A percentile compares a stretch with the other conserved stretches of the same genome.
phyloP scores from a whole-genome alignment of 73 alveolate species.

The Paramecium caudatum region DNA sequence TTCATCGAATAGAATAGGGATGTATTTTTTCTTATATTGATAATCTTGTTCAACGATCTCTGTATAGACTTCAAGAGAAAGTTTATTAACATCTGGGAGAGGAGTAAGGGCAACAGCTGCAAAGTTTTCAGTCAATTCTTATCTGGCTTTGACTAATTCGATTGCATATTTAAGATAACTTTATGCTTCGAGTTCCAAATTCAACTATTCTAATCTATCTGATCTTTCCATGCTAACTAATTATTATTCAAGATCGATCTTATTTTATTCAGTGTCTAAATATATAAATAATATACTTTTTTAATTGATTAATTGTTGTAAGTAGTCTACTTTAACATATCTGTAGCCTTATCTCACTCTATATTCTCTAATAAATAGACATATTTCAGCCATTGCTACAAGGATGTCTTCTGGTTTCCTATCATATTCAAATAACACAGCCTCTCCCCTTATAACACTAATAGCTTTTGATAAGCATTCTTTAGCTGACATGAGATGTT shows the following conservation, averaged over 20 bases:
- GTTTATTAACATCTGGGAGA: slow-evolving; percentile 52
- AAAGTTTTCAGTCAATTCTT: slow-evolving; percentile 61
- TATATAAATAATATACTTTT: background rate
- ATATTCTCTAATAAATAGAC: slow-evolving; percentile 60
- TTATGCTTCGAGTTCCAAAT: slow-evolving; percentile 66
- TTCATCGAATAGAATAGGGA: slow-evolving; percentile 67
- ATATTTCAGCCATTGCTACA: slow-evolving; percentile 62
- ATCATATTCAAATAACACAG: slow-evolving; percentile 69
- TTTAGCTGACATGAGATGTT: slow-evolving; percentile 46
- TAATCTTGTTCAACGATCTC: slow-evolving; percentile 71
- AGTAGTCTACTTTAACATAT: slow-evolving; percentile 23
- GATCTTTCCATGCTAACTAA: slow-evolving; percentile 21
- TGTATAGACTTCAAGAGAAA: slow-evolving; percentile 57
- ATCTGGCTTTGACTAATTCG: slow-evolving; percentile 46
- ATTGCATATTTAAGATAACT: slow-evolving; percentile 65
- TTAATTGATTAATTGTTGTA: background rate
- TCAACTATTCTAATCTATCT: slow-evolving; percentile 59
- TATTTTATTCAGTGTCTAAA: slow-evolving; percentile 25
- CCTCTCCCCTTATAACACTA: slow-evolving; percentile 71
- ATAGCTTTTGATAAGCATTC: slow-evolving; percentile 61
- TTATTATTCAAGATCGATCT: background rate
- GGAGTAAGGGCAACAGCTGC: slow-evolving; percentile 39
- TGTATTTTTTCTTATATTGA: slow-evolving; percentile 50
- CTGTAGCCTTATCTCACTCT: slow-evolving; percentile 66
- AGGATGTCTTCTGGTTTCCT: slow-evolving; percentile 68